Conservation (phyloP, 305 asterid species). For the Solanum hybrid region DNA sequence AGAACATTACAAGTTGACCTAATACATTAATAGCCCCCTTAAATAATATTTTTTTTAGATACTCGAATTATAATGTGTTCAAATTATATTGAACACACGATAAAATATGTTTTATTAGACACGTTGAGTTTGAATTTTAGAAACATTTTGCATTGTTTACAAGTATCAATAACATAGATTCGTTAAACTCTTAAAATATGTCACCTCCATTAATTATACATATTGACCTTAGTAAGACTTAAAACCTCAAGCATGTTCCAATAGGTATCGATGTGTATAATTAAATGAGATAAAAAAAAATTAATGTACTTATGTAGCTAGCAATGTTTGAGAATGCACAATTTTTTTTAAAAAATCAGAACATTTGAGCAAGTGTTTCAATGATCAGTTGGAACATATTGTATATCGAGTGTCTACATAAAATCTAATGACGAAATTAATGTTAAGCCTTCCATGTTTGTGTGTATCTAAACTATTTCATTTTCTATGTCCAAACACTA, state of each 20-base stretch:
- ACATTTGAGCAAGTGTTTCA: neutral
- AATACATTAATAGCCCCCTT: neutral
- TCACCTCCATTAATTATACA: neutral
- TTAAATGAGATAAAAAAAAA: neutral
- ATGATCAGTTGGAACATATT: neutral
- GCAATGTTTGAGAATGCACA: neutral
- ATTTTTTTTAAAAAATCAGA: neutral
- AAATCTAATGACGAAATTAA: neutral
- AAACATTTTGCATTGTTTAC: too few species aligned
- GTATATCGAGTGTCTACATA: constrained; percentile 16
- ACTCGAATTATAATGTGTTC: neutral
- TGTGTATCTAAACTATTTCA: neutral
- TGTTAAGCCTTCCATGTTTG: neutral
- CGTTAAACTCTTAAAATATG: too few species aligned
- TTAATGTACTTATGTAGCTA: neutral
- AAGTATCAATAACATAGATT: too few species aligned
- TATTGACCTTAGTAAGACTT: neutral
- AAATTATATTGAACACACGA: neutral
- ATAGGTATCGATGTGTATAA: neutral
- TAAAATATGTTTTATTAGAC: neutral
- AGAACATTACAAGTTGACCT: neutral
- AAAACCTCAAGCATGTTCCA: neutral
- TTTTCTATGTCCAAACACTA: neutral
- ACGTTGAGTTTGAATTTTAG: neutral
- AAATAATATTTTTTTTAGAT: neutral